Evolutionary conservation across 306 rosid genomes (phyloP).

Genomic region (Corylus heterophylla): DNA sequence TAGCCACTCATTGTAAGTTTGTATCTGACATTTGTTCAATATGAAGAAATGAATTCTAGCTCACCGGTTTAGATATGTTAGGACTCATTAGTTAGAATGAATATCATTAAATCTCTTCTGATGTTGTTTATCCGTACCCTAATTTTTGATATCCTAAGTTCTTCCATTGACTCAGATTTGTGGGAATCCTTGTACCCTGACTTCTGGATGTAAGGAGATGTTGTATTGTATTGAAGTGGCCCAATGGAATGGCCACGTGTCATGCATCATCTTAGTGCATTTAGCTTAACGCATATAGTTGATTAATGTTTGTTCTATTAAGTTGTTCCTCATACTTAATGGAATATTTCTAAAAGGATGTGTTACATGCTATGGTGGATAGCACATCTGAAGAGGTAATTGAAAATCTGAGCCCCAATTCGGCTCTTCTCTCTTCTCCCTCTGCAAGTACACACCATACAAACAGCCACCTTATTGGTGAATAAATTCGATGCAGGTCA

Average conservation of each 20-base stretch:
- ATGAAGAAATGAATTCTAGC: slow-evolving; percentile 1
- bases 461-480: neutral
- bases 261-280: neutral
- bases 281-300: neutral
- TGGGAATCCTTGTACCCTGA: neutral
- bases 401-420: neutral
- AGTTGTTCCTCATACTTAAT: neutral
- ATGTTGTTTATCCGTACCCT: neutral
- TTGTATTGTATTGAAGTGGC: neutral
- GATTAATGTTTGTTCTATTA: neutral
- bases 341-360: neutral
- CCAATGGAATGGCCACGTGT: neutral
- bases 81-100: slow-evolving; percentile 23
- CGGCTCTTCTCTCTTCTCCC: neutral
- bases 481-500: too few species aligned
- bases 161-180: neutral
- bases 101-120: neutral
- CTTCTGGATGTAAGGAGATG: neutral
- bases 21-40: neutral
- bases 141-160: slow-evolving; percentile 1
- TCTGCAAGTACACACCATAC: neutral
- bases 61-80: slow-evolving; percentile 19
- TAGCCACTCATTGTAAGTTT: slow-evolving; percentile 45
- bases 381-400: neutral
- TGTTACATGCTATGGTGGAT: neutral